Evolutionary conservation across 1,284 basidiomycete genomes (phyloP), one percentile per base, ranked within the genome.

Genomic region (Ustilago vetiveriae): DNA sequence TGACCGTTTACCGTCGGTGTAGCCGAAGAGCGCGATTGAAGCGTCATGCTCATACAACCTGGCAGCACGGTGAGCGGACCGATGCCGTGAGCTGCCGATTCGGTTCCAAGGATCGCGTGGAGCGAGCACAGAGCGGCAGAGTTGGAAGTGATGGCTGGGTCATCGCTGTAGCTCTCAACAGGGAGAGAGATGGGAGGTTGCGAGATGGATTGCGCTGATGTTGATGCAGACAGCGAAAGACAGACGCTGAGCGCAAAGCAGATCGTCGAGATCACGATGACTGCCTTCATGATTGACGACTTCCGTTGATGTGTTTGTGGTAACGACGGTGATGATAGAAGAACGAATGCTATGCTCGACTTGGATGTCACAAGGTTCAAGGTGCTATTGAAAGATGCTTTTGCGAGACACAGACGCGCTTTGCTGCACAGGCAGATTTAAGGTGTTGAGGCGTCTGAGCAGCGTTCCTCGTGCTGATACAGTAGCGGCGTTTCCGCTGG

Each of bases 31-130:
- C 40, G 45, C 6, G 37, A 30, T 39, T 54, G 58, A 3, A 54
- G 36, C 10, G 53, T 62, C 41, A 53, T 37, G 11, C 50, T 51
- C 51, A 63, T 48, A 22, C 59, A 63, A 10, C 16, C 32, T 2
- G 43, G 49, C 8, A 43, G 29, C 9, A 52, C 35, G 0, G 66
- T 63, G 29, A 69, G 66, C 4, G 55, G 66, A 2, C 66, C 66
- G 7, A 69, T 69, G 14, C 41, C 41, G 10, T 58, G 59, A 0
- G 19, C 40, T 3, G 22, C 65, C 0, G 51, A 54, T 24, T 63
- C 47, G 17, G 55, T 51, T 13, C 32, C 46, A 2, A 63, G 54
- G 30, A 59, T 54, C 4, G 33, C 13, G 2, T 49, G 37, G 19
- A 69, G 47, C 14, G 58, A 43, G 47, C 66, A 63, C 5, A 57